Base-by-base conservation (phyloP, 345 rosid genomes). In the Citrus australasica region DNA sequence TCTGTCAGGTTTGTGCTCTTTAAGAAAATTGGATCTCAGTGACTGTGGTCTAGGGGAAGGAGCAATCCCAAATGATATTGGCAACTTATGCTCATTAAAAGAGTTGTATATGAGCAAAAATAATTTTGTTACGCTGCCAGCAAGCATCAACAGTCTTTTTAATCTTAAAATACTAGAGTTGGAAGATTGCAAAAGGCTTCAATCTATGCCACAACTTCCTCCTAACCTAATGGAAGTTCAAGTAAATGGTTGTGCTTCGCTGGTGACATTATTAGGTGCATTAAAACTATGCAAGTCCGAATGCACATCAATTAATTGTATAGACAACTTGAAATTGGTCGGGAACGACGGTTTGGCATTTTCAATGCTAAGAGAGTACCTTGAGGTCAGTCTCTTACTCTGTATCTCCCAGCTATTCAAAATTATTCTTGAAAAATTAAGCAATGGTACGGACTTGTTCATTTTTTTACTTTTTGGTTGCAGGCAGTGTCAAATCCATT, bases 161-260 rank as follows among this genome's bases (percentile, higher is more conserved):
- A 42, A 42, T 10, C 48, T 42, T 2, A 4, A 0, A 42, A 0
- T 2, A 10, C 48, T 42, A 42, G 14, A 42, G 0, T 42, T 42
- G 0, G 67, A 70, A 24, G 53, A 35, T 69, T 80, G 86, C 70
- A 66, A 73, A 72, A 70, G 22, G 74, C 79, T 42, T 10, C 48
- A 10, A 10, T 42, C 48, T 42, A 9, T 42, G 48, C 48, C 48
- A 42, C 48, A 42, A 27, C 69, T 85, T 74, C 87, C 85, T 7
- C 46, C 66, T 17, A 73, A 63, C 30, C 17, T 78, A 8, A 19
- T 24, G 62, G 61, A 9, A 11, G 14, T 82, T 21, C 53, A 1
- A 35, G 69, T 79, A 9, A 58, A 9, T 9, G 65, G 60, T 16
- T 82, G 85, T 30, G 58, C 60, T 46, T 76, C 74, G 1, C 4